These are phyloP conservation scores for Sporothrix protearum DNA, from an alignment of 2,329 filamentous ascomycete species.

Conservation along the genomic window DNA sequence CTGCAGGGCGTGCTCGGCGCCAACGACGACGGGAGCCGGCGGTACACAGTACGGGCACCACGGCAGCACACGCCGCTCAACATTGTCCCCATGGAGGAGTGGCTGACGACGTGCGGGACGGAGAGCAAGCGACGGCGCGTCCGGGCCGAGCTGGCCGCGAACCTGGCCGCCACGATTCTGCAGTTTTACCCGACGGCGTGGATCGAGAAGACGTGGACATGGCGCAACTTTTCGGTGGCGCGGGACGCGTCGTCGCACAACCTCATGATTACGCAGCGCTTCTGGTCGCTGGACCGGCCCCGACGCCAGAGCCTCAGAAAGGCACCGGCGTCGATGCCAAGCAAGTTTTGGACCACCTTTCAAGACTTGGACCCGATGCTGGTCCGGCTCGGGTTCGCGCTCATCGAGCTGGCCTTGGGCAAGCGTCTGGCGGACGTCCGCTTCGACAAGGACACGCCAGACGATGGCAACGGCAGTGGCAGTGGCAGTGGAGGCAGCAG, in stretches of 20 bases:
- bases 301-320: conserved; percentile 15
- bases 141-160: conserved; percentile 26
- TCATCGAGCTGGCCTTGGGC: conserved; percentile 27
- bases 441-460: neutral
- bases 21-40: conserved; percentile 11
- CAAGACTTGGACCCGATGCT: conserved; percentile 27
- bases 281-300: conserved; percentile 24
- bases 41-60: conserved; percentile 24
- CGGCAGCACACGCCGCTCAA: conserved; percentile 17
- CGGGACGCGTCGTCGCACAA: conserved; percentile 20
- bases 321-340: conserved; percentile 16
- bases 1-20: conserved; percentile 25
- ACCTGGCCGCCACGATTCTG: conserved; percentile 26
- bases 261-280: conserved; percentile 26
- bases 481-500: neutral
- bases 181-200: conserved; percentile 27
- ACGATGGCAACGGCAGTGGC: neutral
- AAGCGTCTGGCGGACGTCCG: conserved; percentile 25
- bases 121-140: conserved; percentile 25
- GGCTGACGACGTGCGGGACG: conserved; percentile 21
- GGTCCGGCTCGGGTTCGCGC: conserved; percentile 27
- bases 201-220: conserved; percentile 29
- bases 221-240: conserved; percentile 27
- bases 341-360: conserved; percentile 25
- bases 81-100: conserved; percentile 28